Conservation (phyloP, 345 rosid genomes). For the Fremontodendron californicum region DNA sequence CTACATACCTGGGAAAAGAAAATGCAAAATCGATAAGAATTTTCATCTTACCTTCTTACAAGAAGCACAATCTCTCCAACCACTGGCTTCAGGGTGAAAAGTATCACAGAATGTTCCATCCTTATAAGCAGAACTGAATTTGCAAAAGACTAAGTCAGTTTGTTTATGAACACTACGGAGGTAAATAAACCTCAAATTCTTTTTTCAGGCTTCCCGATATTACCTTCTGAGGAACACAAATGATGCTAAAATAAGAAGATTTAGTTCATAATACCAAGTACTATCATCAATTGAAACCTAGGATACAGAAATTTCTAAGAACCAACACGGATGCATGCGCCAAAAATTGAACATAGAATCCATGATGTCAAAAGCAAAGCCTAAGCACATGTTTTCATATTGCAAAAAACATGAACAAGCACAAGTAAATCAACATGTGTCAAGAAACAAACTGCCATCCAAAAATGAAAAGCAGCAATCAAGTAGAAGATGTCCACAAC, state of each 20-base stretch:
- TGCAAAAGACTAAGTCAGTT: constrained; percentile 11
- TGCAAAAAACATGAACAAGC: not conserved
- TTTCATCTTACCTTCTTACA: constrained; percentile 15
- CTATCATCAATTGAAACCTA: not conserved
- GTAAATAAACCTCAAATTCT: not conserved
- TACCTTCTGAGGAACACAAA: not conserved
- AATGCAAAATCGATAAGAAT: constrained; percentile 1
- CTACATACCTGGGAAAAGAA: not conserved
- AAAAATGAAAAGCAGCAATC: not conserved
- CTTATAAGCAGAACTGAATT: constrained; percentile 1
- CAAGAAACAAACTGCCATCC: constrained; percentile 1
- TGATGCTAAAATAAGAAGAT: not conserved
- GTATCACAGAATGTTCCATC: constrained; percentile 8
- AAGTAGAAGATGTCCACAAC: not conserved
- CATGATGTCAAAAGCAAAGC: constrained; percentile 4
- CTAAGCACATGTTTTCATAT: not conserved
- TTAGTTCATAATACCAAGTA: not conserved
- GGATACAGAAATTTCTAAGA: not conserved
- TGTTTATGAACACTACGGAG: not conserved
- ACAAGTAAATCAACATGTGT: not conserved
- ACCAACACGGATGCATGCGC: not conserved
- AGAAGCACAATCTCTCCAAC: constrained; percentile 12
- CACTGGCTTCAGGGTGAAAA: constrained; percentile 16
- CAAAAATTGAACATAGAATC: not conserved
- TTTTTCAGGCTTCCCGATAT: not conserved